Evolutionary conservation across 2,329 filamentous ascomycete species (phyloP), one percentile per base, ranked within the genome.

Genomic region (Metarhizium humberi): DNA sequence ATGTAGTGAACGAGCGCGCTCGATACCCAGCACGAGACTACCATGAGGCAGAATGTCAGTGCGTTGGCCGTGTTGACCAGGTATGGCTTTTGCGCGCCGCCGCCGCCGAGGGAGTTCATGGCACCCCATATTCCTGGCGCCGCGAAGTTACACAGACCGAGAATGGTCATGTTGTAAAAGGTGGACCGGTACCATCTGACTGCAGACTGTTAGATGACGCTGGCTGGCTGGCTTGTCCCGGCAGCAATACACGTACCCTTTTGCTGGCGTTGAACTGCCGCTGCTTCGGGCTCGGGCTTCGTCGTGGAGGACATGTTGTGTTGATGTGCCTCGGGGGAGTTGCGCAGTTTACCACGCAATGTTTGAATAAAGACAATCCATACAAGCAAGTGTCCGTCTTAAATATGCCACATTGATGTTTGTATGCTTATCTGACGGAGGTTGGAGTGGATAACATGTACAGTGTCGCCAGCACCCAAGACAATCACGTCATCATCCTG

Each of bases 51-150:
- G 64, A 90, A 90, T 0, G 85, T 88, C 43, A 89, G 67, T 0
- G 86, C 81, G 60, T 90, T 90, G 14, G 84, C 85, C 0, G 82
- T 78, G 62, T 88, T 89, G 51, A 90, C 82, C 1, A 89, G 75
- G 61, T 83, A 78, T 0, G 86, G 86, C 8, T 77, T 76, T 59
- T 83, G 76, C 34, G 80, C 76, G 3, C 87, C 87, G 51, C 86
- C 87, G 1, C 84, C 87, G 10, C 86, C 86, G 0, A 90, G 77
- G 0, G 79, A 84, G 70, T 88, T 89, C 85, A 89, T 87, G 7
- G 84, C 85, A 13, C 77, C 79, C 86, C 86, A 89, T 58, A 89
- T 85, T 0, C 86, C 86, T 0, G 86, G 86, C 0, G 86, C 85
- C 1, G 83, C 74, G 58, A 90, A 81, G 63, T 87, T 88, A 69